Conservation (phyloP, 2,329 filamentous ascomycete genomes). For the Alternaria angustiovoidea region DNA sequence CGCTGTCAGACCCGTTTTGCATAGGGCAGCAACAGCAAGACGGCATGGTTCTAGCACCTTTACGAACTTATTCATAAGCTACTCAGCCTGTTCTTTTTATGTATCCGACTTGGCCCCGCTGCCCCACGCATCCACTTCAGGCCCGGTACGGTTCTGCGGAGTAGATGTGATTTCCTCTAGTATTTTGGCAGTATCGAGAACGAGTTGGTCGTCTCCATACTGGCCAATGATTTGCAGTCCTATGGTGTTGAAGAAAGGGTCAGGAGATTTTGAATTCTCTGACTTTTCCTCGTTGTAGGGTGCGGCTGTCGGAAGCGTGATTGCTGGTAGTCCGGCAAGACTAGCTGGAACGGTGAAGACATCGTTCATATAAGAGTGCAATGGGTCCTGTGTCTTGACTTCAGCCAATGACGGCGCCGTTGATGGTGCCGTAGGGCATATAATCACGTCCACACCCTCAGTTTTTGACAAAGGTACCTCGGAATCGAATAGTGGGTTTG, state of each 20-base stretch:
- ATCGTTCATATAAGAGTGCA: constrained; percentile 91
- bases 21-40: background rate
- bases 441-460: constrained; percentile 80
- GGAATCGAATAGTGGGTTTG: constrained; percentile 69
- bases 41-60: background rate
- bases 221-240: constrained; percentile 84
- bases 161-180: constrained; percentile 19
- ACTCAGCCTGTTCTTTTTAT: background rate
- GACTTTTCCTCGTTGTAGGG: constrained; percentile 35
- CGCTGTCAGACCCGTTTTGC: background rate
- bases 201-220: constrained; percentile 74
- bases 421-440: constrained; percentile 87
- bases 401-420: constrained; percentile 71
- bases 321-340: constrained; percentile 85
- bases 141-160: constrained; percentile 8
- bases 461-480: constrained; percentile 51
- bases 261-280: constrained; percentile 26
- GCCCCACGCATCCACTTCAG: constrained; percentile 26
- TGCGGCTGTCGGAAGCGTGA: constrained; percentile 76
- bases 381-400: constrained; percentile 61
- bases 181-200: constrained; percentile 66
- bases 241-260: constrained; percentile 48
- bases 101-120: background rate
- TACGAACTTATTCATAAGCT: background rate
- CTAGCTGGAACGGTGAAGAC: constrained; percentile 96